phyloP scores from a whole-genome alignment of 306 rosid species.

The Adenanthera pavonina region DNA sequence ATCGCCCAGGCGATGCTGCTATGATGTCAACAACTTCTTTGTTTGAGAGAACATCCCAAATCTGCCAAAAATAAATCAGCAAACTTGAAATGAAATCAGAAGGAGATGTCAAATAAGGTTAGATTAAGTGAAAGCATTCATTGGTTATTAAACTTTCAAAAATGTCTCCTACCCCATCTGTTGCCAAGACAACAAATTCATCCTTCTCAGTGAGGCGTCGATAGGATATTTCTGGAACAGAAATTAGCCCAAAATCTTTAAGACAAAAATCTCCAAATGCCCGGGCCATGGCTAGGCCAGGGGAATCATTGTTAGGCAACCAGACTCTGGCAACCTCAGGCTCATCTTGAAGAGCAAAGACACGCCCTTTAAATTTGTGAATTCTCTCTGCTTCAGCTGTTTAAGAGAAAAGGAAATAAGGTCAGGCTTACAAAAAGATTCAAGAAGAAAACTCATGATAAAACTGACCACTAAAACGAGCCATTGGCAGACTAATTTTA shows the following conservation, averaged over 20 bases:
- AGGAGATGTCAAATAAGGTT: background rate
- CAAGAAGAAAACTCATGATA: background rate
- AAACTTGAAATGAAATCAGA: conserved; percentile 28
- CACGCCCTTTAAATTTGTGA: conserved; percentile 87
- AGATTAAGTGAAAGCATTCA: background rate
- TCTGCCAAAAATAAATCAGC: conserved; percentile 48
- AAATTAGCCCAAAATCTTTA: conserved; percentile 93
- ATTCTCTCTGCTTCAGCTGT: conserved; percentile 97
- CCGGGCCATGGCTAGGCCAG: conserved; percentile 99
- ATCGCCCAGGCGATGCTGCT: conserved; percentile 67
- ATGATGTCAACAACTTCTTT: conserved; percentile 90
- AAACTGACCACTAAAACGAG: background rate
- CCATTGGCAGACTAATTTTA: conserved; percentile 2
- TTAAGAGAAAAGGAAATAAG: conserved; percentile 18
- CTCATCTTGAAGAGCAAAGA: conserved; percentile 94
- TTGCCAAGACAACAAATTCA: conserved; percentile 87
- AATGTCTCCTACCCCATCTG: conserved; percentile 82
- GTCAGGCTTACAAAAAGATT: conserved; percentile 15
- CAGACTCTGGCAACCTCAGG: conserved; percentile 97
- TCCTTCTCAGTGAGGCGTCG: conserved; percentile 74
- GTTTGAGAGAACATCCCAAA: conserved; percentile 98
- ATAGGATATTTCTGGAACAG: conserved; percentile 88
- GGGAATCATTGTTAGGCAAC: conserved; percentile 92
- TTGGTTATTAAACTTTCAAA: background rate
- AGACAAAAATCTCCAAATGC: conserved; percentile 99